phyloP scores from a whole-genome alignment of 140 eudicot genomes.

The Senecio squalidus region DNA sequence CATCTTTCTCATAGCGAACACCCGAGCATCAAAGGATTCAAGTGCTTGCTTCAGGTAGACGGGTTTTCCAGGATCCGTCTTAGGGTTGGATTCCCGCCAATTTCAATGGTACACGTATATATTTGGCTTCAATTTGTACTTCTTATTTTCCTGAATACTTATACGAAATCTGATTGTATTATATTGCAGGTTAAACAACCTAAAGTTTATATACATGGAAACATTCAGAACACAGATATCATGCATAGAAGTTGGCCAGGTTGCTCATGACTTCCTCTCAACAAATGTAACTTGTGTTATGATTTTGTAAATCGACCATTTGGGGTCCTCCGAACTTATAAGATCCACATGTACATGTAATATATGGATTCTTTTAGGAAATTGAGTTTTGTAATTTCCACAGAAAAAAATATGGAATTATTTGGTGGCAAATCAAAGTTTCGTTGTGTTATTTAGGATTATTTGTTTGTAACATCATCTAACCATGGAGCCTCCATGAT shows the following conservation, averaged over 20 bases:
- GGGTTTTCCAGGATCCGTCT: constrained; percentile 70
- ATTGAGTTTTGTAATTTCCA: background rate
- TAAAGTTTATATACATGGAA: constrained; percentile 75
- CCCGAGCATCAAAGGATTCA: constrained; percentile 54
- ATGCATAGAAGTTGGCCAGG: constrained; percentile 65
- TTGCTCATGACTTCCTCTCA: constrained; percentile 32
- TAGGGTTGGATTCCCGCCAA: constrained; percentile 51
- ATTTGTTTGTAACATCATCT: no score
- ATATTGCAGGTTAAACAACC: constrained; percentile 54
- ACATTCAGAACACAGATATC: constrained; percentile 33
- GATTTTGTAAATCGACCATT: background rate
- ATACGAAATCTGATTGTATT: constrained; percentile 2
- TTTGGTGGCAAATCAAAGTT: constrained; percentile 5
- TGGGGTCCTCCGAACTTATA: background rate
- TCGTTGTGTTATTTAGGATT: background rate
- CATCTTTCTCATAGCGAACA: constrained; percentile 58
- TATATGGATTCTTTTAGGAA: background rate
- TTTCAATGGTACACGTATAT: constrained; percentile 46
- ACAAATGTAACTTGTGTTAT: background rate
- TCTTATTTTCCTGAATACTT: background rate
- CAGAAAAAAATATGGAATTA: background rate
- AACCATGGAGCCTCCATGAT: no score
- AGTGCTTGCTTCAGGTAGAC: constrained; percentile 56
- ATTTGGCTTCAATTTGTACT: background rate
- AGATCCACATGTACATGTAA: background rate